These are phyloP conservation scores for Pseudocercospora fijiensis DNA, from an alignment of 2,329 filamentous ascomycete genomes.

Conservation along the genomic window DNA sequence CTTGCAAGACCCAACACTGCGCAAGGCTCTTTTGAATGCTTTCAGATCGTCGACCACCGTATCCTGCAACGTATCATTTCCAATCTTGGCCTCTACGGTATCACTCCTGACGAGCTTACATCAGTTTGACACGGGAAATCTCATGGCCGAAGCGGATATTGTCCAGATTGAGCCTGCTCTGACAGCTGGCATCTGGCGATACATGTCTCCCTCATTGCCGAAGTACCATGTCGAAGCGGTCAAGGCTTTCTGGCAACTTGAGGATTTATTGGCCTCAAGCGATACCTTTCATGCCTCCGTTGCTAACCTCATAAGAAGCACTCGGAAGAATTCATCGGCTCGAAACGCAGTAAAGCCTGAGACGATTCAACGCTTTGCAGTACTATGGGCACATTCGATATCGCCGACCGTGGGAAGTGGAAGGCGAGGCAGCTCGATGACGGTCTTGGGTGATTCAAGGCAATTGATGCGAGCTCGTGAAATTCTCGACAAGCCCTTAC, in stretches of 20 bases:
- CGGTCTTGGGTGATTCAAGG: conserved; percentile 28
- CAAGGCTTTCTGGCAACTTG: conserved; percentile 80
- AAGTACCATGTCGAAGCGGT: conserved; percentile 96
- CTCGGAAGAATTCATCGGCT: not conserved
- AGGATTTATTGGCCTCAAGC: conserved; percentile 43
- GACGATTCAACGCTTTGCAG: conserved; percentile 66
- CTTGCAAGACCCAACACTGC: conserved; percentile 1
- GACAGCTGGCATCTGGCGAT: conserved; percentile 72
- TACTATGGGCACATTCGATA: conserved; percentile 77
- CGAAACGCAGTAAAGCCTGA: conserved; percentile 44
- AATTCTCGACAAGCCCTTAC: conserved; percentile 76
- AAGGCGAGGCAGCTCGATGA: conserved; percentile 34
- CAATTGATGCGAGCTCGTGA: conserved; percentile 38
- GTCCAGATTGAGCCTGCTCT: conserved; percentile 66
- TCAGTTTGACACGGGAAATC: conserved; percentile 3
- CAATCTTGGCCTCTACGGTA: conserved; percentile 27
- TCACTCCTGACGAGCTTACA: conserved; percentile 20
- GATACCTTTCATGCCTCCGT: conserved; percentile 28
- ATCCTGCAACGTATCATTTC: conserved; percentile 20
- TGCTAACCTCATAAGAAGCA: conserved; percentile 13
- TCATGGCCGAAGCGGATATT: conserved; percentile 45
- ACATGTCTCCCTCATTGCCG: conserved; percentile 75
- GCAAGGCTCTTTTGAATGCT: not conserved
- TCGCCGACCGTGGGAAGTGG: conserved; percentile 28
- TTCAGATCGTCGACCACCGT: not conserved